Conservation (phyloP, 352 stramenopile genomes). For the Pythium dissotocum region DNA sequence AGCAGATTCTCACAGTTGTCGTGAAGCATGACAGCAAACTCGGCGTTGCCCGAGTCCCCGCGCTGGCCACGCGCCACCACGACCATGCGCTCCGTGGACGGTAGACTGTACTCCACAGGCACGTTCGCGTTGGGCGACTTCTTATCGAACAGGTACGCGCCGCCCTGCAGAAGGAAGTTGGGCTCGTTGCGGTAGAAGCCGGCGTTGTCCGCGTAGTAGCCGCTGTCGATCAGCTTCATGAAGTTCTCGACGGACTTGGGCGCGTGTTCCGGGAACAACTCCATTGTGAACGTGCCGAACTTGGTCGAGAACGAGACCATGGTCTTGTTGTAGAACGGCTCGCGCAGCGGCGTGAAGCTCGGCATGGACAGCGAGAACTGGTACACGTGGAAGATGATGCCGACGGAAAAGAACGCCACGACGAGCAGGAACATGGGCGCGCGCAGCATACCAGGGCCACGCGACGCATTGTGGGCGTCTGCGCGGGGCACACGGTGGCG, state of each 20-base stretch:
- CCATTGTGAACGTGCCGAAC: constrained; percentile 72
- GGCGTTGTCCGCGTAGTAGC: constrained; percentile 70
- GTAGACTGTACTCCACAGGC: constrained; percentile 76
- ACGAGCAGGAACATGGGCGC: constrained; percentile 31
- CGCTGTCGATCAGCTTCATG: constrained; percentile 56
- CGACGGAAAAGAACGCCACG: constrained; percentile 53
- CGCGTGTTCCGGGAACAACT: constrained; percentile 78
- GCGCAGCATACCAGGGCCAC: constrained; percentile 24
- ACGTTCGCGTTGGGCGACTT: constrained; percentile 65
- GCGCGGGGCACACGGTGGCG: constrained; percentile 27
- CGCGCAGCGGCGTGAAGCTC: constrained; percentile 40
- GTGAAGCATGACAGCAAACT: constrained; percentile 86
- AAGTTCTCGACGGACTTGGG: constrained; percentile 76
- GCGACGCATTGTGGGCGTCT: constrained; percentile 14
- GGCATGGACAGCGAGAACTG: constrained; percentile 49
- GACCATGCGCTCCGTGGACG: constrained; percentile 80
- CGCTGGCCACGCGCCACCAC: constrained; percentile 75
- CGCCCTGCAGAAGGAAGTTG: constrained; percentile 78
- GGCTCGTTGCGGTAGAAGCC: constrained; percentile 88
- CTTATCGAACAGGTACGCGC: constrained; percentile 73
- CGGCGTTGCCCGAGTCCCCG: constrained; percentile 66
- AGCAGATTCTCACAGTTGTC: constrained; percentile 62
- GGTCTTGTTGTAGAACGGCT: constrained; percentile 75
- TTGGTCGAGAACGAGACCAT: constrained; percentile 85
- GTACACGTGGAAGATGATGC: constrained; percentile 65